phyloP scores from a whole-genome alignment of 768 basidiomycete genomes.

The Crassisporium funariophilum region DNA sequence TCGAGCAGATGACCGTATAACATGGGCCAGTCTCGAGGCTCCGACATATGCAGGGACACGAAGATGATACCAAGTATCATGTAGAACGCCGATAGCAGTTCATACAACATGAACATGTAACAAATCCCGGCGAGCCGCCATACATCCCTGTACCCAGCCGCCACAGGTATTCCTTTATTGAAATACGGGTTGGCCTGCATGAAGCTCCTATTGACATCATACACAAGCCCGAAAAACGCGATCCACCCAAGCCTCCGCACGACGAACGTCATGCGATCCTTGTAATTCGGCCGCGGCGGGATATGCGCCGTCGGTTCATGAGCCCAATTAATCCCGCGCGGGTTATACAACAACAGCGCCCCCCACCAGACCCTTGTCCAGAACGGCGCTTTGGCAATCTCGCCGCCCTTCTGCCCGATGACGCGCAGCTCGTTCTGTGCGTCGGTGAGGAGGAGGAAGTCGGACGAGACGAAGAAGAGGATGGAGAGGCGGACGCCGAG shows the following conservation, averaged over 20 bases:
- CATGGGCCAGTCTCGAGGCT: conserved; percentile 42
- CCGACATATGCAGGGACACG: conserved; percentile 26
- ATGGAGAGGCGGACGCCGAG: too few species aligned
- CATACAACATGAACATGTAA: conserved; percentile 9
- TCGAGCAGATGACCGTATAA: conserved; percentile 34
- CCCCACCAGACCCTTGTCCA: not conserved
- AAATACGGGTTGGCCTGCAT: conserved; percentile 20
- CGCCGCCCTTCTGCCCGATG: not conserved
- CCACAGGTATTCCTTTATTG: conserved; percentile 6
- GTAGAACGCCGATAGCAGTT: conserved; percentile 6
- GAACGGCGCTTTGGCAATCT: not conserved
- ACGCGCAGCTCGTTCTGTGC: not conserved
- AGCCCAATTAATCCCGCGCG: not conserved
- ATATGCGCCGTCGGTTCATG: not conserved
- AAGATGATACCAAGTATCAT: conserved; percentile 15
- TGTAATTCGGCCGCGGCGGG: not conserved
- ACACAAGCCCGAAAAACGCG: conserved; percentile 15
- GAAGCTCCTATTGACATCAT: conserved; percentile 22
- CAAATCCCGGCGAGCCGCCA: conserved; percentile 15
- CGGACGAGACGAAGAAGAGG: not conserved
- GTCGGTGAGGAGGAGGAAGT: not conserved
- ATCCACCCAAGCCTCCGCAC: not conserved
- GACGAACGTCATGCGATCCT: not conserved
- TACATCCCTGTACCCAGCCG: conserved; percentile 1
- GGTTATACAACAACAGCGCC: not conserved